A percentile compares a stretch with the other conserved stretches of the same genome.
phyloP scores from a whole-genome alignment of 1,284 basidiomycete species.

The Apiotrichum siamense region DNA sequence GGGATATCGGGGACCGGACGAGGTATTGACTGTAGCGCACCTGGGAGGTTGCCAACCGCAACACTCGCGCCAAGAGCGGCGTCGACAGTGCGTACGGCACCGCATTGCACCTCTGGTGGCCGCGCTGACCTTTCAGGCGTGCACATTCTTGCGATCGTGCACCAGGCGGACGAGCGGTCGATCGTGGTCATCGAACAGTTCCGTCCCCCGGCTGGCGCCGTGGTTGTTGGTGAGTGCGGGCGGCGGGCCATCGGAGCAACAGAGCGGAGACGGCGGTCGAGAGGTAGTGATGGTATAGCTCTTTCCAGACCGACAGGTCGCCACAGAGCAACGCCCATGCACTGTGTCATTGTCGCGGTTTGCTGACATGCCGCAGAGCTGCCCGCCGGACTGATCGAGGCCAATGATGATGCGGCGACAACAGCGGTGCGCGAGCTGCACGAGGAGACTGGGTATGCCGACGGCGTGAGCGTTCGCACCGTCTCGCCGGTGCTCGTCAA shows the following conservation, averaged over 20 bases:
- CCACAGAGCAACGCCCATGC: too few species aligned
- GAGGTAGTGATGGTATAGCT: too few species aligned
- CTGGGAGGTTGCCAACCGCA: slow-evolving; percentile 82
- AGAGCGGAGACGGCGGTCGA: too few species aligned
- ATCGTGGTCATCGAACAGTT: slow-evolving; percentile 85
- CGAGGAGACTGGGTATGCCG: slow-evolving; percentile 80
- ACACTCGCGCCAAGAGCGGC: slow-evolving; percentile 63
- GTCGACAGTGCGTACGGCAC: slow-evolving; percentile 61
- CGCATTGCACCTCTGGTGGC: not conserved
- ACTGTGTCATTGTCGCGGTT: not conserved
- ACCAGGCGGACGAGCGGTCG: slow-evolving; percentile 57
- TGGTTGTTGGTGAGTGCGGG: slow-evolving; percentile 59
- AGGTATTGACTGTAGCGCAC: slow-evolving; percentile 52
- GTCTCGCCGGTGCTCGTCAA: slow-evolving; percentile 64
- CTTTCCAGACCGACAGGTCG: too few species aligned
- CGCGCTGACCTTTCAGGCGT: slow-evolving; percentile 53
- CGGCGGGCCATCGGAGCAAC: not conserved
- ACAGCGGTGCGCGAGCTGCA: slow-evolving; percentile 76
- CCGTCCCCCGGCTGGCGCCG: slow-evolving; percentile 68
- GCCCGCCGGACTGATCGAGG: slow-evolving; percentile 80
- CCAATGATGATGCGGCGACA: slow-evolving; percentile 63
- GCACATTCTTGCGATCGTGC: slow-evolving; percentile 71
- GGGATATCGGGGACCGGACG: not conserved
- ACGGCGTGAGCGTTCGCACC: slow-evolving; percentile 53
- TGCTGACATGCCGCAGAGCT: slow-evolving; percentile 55